phyloP scores from a whole-genome alignment of 208 protist genomes.

The Sergeia podlipaevii region DNA sequence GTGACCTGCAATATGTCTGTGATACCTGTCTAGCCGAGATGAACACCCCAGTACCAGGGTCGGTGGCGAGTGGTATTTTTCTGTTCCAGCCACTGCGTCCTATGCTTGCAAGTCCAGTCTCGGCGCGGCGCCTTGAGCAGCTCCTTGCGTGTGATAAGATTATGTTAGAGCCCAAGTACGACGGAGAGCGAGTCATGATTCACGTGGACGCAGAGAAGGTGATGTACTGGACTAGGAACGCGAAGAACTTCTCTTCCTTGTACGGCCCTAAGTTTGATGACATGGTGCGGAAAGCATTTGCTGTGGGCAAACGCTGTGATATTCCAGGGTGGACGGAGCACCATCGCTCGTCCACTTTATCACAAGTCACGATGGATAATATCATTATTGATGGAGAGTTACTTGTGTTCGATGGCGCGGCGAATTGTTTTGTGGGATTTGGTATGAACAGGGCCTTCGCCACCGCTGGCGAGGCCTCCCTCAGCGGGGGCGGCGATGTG shows the following conservation, averaged over 20 bases:
- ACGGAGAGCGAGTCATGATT: conserved; percentile 62
- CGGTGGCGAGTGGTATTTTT: conserved; percentile 16
- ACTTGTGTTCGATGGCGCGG: conserved; percentile 31
- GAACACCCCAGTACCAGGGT: conserved; percentile 9
- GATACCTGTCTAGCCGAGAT: conserved; percentile 31
- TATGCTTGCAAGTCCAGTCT: conserved; percentile 47
- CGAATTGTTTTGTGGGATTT: conserved; percentile 39
- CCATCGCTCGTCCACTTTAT: background rate
- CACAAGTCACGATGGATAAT: conserved; percentile 17
- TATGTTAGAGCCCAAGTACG: conserved; percentile 66
- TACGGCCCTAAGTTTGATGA: conserved; percentile 56
- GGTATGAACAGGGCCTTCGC: conserved; percentile 43
- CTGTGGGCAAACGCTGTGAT: conserved; percentile 5
- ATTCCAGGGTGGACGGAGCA: background rate
- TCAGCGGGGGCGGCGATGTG: background rate
- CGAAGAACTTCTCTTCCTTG: conserved; percentile 53
- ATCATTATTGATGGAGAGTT: conserved; percentile 79
- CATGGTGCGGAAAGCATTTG: conserved; percentile 15
- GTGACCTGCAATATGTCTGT: conserved; percentile 41
- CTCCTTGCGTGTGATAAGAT: conserved; percentile 18
- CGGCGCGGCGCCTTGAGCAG: conserved; percentile 23
- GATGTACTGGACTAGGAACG: conserved; percentile 55
- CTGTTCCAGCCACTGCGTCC: conserved; percentile 44
- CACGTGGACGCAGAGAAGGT: conserved; percentile 24
- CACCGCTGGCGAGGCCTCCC: background rate